A percentile compares a stretch with the other conserved stretches of the same genome.
phyloP scores from a whole-genome alignment of 257 asterid genomes.

The Solanum piurae region DNA sequence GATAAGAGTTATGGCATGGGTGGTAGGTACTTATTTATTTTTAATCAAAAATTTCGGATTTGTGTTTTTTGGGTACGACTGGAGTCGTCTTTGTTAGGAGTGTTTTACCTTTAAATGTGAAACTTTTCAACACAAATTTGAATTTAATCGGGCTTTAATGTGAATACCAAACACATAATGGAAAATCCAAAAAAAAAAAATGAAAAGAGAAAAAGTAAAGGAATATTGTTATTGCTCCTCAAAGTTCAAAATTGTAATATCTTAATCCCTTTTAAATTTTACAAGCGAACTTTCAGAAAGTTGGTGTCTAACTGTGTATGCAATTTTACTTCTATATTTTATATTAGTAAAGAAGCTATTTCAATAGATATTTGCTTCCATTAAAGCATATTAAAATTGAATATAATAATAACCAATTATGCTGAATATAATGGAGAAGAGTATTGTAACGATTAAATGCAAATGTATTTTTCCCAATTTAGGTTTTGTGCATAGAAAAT shows the following conservation, averaged over 20 bases:
- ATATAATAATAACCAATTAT: too few relatives aligned
- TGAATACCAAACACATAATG: accelerated
- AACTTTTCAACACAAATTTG: neutral
- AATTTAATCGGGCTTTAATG: accelerated
- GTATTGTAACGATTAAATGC: neutral
- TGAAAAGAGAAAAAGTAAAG: neutral
- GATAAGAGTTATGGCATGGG: accelerated
- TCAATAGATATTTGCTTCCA: too few relatives aligned
- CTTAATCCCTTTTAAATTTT: neutral
- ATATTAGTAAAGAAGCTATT: accelerated
- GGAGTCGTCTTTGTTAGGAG: accelerated
- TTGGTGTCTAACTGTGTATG: too few relatives aligned
- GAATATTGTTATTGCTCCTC: neutral
- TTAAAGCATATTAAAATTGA: neutral
- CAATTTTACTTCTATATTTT: too few relatives aligned
- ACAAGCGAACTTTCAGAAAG: neutral
- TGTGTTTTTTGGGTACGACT: accelerated
- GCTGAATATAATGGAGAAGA: too few relatives aligned
- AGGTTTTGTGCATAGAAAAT: neutral
- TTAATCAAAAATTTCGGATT: accelerated
- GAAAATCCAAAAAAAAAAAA: too few relatives aligned
- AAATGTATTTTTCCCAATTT: neutral
- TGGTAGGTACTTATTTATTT: too few relatives aligned
- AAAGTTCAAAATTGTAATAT: neutral
- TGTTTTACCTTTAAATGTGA: accelerated